Evolutionary conservation across 176 grass and related monocot genomes (phyloP).

Genomic region (Luzula sylvatica): DNA sequence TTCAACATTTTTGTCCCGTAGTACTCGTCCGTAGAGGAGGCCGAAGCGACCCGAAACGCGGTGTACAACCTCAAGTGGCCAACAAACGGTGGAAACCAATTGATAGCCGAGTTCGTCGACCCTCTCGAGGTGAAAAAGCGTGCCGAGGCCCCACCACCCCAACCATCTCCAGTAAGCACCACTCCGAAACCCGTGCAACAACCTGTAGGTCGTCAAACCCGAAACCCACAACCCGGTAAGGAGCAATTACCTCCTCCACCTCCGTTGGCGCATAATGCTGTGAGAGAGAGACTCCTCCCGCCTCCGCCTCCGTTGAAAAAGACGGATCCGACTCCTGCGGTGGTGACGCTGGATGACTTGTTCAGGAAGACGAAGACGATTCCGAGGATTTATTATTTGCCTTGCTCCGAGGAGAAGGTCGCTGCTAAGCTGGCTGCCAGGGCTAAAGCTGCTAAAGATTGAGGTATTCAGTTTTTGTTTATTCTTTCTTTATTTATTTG

Average conservation of each 20-base stretch:
- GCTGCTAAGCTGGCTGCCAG: conserved; percentile 44
- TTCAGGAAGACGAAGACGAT: conserved; percentile 57
- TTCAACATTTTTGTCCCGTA: neutral
- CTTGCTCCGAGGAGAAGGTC: conserved; percentile 51
- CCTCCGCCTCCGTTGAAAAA: conserved; percentile 33
- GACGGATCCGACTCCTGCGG: conserved; percentile 20
- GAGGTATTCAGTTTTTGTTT: neutral
- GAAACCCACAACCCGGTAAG: conserved; percentile 22
- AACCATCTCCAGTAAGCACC: conserved; percentile 24
- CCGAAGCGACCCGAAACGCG: conserved; percentile 70
- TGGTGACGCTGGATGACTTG: conserved; percentile 53
- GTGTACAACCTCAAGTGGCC: conserved; percentile 97
- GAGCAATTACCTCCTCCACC: conserved; percentile 44
- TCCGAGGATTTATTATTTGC: conserved; percentile 76
- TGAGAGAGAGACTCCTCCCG: conserved; percentile 20
- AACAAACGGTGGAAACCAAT: conserved; percentile 68
- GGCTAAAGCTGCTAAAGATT: conserved; percentile 35
- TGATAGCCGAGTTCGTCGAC: conserved; percentile 90
- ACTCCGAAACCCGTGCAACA: conserved; percentile 30
- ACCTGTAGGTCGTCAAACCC: conserved; percentile 25
- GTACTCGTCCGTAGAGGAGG: conserved; percentile 87
- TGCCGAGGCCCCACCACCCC: conserved; percentile 33
- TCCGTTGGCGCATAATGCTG: conserved; percentile 1
- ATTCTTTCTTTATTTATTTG: too few species aligned
- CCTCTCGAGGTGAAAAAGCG: conserved; percentile 74